Percentiles rank a stretch among this genome's conserved stretches.
Evolutionary conservation across 345 rosid genomes (phyloP).

Genomic region (Eucalyptus tenuipes): DNA sequence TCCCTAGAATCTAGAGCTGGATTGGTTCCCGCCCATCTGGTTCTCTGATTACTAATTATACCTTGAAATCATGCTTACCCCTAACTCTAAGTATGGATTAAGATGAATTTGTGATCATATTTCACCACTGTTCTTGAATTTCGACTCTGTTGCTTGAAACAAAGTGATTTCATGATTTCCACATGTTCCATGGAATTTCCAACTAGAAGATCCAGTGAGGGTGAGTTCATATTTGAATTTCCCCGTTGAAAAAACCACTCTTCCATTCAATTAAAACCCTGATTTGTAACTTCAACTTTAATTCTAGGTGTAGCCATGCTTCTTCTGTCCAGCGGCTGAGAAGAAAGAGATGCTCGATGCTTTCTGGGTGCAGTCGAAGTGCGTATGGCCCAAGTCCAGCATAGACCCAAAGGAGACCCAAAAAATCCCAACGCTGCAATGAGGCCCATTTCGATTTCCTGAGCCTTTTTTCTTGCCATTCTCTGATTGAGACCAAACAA

Average conservation of each 20-base stretch:
- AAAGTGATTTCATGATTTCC: background rate
- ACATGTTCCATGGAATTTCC: background rate
- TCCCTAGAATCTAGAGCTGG: too few relatives aligned
- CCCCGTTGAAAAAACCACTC: background rate
- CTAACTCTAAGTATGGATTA: too few relatives aligned
- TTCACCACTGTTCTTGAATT: background rate
- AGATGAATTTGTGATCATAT: background rate
- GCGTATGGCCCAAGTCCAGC: background rate
- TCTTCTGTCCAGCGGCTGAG: background rate
- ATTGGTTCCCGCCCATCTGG: fast-evolving
- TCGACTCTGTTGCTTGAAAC: background rate
- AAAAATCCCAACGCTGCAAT: background rate
- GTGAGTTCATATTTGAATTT: background rate
- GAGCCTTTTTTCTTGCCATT: too few relatives aligned
- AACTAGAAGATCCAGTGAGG: background rate
- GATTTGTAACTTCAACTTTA: too few relatives aligned
- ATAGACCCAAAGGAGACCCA: background rate
- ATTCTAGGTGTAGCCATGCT: background rate
- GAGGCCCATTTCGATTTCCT: background rate
- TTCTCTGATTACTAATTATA: too few relatives aligned
- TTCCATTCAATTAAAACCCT: background rate
- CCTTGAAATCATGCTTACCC: too few relatives aligned
- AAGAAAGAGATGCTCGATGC: background rate
- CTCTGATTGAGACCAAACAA: too few relatives aligned
- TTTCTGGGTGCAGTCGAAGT: background rate